Base-by-base conservation (phyloP, 805 yeast species). In the Dipodascus geniculatus region DNA sequence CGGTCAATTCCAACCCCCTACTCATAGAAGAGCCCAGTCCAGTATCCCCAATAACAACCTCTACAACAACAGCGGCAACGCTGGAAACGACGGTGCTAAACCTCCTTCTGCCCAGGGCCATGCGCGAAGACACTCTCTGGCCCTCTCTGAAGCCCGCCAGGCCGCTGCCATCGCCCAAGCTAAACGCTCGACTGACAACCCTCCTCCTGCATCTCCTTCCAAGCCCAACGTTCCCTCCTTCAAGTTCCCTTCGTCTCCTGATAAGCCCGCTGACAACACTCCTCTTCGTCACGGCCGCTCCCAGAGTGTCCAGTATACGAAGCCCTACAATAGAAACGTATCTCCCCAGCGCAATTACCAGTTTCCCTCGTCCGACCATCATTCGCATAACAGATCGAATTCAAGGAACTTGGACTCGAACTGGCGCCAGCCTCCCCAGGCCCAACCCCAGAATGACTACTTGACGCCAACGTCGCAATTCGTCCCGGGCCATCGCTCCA, bases 91-190 rank as follows among this genome's bases (percentile, higher is more conserved):
- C 3, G 54, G 52, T 42, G 56, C 19, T 19, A 28, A 3, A 20
- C 28, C 14, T 38, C 14, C 48, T 6, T 44, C 49, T 24, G 54
- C 55, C 16, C 70, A 74, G 56, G 96, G 97, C 35, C 99, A 91
- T 66, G 72, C 76, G 47, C 81, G 99, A 71, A 81, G 99, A 67
- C 98, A 91, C 67, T 89, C 97, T 0, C 72, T 91, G 56, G 97
- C 95, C 1, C 74, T 91, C 55, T 82, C 82, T 52, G 99, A 91
- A 69, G 98, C 98, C 11, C 89, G 87, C 62, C 83, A 83, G 60
- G 97, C 97, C 3, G 99, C 99, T n/a, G 96, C 96, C 2, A 83
- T 82, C 60, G 90, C 82, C 42, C 88, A 83, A 64, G 83, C 85
- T 1, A 93, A 87, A 65, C 62, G 69, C 2, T 58, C 56, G 38